Evolutionary conservation across 495 filamentous ascomycete species (phyloP), one percentile per base, ranked within the genome.

Genomic region (Polyplosphaeria fusca): DNA sequence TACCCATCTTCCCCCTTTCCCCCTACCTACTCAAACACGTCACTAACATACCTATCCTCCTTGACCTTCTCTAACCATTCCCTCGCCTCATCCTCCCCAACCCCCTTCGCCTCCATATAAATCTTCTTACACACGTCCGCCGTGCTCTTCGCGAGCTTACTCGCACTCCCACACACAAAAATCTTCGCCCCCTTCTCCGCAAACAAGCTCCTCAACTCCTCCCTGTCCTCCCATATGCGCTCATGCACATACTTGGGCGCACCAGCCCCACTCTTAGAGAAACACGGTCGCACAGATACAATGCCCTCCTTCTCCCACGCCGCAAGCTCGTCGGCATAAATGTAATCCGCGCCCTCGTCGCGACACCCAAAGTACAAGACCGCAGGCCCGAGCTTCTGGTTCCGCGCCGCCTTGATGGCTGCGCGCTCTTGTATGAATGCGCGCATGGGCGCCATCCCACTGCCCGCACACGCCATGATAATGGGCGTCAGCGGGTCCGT

Each of bases 371-470:
- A 70, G 65, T 86, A 87, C 1, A 89, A 70, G 11, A 87, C 39
- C 0, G 84, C 84, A 2, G 73, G 77, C 0, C 79, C 84, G 0
- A 86, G 72, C 20, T 69, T 71, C 19, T 19, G n/a, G n/a, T 47
- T 35, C 14, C 74, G 70, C 0, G 80, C 81, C 0, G 75, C 76
- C 14, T 70, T 73, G 20, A 82, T 72, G 63, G 74, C 74, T 0
- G 79, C 42, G 7, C 87, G 77, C 56, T 95, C 84, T 76, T 85
- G 84, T 18, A 93, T 73, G 55, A 96, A 76, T 1, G 86, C 81
- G 0, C 91, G 82, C 65, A 96, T 84, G 0, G 93, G 93, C 1
- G 93, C 93, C 25, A 98, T 72, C 5, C 93, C 93, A 0, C 93
- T 96, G 13, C 93, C 93, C 0, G 93, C 86, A 1, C 84, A 90